Conservation (phyloP, 108 stramenopile genomes). For the Cyclotella atomus region DNA sequence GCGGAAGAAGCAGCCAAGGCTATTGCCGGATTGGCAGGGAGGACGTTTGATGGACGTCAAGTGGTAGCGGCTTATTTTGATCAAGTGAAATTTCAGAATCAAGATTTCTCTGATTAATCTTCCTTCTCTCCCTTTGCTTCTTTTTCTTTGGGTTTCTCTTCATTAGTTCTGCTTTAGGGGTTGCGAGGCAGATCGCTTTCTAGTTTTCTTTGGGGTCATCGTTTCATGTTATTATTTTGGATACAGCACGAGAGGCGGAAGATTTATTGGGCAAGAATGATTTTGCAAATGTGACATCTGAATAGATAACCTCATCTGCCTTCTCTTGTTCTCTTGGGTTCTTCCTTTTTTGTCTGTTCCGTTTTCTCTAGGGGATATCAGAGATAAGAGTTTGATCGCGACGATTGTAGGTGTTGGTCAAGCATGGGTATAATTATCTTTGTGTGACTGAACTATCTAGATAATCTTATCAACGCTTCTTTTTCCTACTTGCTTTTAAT, state of each 20-base stretch:
- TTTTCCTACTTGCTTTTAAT: background rate
- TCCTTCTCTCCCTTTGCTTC: background rate
- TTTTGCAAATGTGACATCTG: background rate
- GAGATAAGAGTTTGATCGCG: background rate
- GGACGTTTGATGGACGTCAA: conserved; percentile 86
- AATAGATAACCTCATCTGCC: background rate
- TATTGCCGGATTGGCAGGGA: conserved; percentile 71
- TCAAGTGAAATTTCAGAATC: conserved; percentile 72
- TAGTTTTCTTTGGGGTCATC: background rate
- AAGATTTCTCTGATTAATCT: conserved; percentile 36
- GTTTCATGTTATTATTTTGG: background rate
- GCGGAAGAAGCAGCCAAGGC: conserved; percentile 77
- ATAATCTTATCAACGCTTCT: background rate
- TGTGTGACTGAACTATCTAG: background rate
- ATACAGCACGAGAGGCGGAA: background rate
- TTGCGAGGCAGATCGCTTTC: background rate
- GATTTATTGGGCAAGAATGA: background rate
- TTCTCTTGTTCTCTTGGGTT: background rate
- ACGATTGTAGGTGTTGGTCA: no score
- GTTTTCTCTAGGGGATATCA: background rate
- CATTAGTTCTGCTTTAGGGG: background rate
- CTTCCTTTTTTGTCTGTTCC: no score
- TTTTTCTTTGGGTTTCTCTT: conserved; percentile 10
- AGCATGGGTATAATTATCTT: background rate
- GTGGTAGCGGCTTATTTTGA: conserved; percentile 77